These are phyloP conservation scores for Musa troglodytarum DNA, from an alignment of 176 grass and related monocot genomes.

Conservation along the genomic window DNA sequence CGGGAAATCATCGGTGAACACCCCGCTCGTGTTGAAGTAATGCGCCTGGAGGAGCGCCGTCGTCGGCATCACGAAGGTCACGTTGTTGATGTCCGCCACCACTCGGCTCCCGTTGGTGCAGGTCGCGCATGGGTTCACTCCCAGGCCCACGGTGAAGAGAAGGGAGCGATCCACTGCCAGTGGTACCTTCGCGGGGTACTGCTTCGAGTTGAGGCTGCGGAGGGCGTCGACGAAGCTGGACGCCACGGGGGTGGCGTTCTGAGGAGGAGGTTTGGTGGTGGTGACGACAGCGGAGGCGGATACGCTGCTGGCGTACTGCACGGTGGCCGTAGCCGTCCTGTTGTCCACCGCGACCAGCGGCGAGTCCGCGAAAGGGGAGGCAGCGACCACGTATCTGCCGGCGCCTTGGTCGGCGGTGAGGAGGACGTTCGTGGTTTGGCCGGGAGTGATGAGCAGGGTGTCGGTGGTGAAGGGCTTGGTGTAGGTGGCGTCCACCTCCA, in stretches of 20 bases:
- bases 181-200: background rate
- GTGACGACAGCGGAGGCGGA: background rate
- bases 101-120: slow-evolving; percentile 10
- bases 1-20: slow-evolving; percentile 13
- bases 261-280: background rate
- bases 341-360: slow-evolving; percentile 14
- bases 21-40: slow-evolving; percentile 4
- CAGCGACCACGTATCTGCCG: slow-evolving; percentile 17
- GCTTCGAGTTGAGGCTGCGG: background rate
- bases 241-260: background rate
- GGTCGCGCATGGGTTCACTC: slow-evolving; percentile 1
- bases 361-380: slow-evolving; percentile 12
- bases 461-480: slow-evolving; percentile 19
- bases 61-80: slow-evolving; percentile 11
- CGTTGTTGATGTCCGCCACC: slow-evolving; percentile 11
- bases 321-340: slow-evolving; percentile 4
- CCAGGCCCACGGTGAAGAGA: slow-evolving; percentile 4
- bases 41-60: slow-evolving; percentile 17
- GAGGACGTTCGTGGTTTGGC: slow-evolving; percentile 23
- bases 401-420: slow-evolving; percentile 1
- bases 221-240: slow-evolving; percentile 6
- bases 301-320: slow-evolving; percentile 1
- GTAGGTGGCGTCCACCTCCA: slow-evolving; percentile 19
- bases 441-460: slow-evolving; percentile 10
- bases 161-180: background rate